Evolutionary conservation across 495 filamentous ascomycete genomes (phyloP).

Genomic region (Astrothelium subdiscretum): DNA sequence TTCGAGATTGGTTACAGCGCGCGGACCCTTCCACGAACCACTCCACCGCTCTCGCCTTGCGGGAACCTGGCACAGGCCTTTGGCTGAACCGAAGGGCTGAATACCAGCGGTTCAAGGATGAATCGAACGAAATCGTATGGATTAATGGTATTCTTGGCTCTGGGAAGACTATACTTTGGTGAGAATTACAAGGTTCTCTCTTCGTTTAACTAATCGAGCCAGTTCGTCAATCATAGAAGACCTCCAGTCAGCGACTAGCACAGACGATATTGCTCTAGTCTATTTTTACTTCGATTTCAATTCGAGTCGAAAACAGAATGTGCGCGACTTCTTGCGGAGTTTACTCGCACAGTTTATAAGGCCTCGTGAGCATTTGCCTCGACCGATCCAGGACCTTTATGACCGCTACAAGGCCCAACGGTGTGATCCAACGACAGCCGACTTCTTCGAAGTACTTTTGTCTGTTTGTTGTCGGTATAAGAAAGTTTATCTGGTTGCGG

Average conservation of each 20-base stretch:
- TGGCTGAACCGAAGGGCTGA: neutral
- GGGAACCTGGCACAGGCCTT: neutral
- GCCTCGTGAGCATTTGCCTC: neutral
- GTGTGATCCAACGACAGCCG: neutral
- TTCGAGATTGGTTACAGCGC: neutral
- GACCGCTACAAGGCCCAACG: neutral
- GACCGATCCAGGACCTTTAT: neutral
- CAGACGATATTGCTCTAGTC: neutral
- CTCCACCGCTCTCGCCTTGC: neutral
- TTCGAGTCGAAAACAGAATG: neutral
- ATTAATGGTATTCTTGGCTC: neutral
- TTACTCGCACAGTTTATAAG: neutral
- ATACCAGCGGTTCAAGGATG: neutral
- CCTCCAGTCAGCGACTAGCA: neutral
- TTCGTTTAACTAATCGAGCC: neutral
- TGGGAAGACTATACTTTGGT: neutral
- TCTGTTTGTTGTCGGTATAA: neutral
- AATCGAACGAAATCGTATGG: neutral
- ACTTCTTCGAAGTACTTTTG: neutral
- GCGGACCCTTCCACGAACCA: neutral
- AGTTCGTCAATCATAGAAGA: neutral
- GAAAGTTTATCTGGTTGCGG: slow-evolving; percentile 11
- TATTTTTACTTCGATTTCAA: slow-evolving; percentile 2
- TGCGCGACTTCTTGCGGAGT: neutral
- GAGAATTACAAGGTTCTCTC: neutral